phyloP scores from a whole-genome alignment of 768 basidiomycete species.

The Lentinula raphanica region DNA sequence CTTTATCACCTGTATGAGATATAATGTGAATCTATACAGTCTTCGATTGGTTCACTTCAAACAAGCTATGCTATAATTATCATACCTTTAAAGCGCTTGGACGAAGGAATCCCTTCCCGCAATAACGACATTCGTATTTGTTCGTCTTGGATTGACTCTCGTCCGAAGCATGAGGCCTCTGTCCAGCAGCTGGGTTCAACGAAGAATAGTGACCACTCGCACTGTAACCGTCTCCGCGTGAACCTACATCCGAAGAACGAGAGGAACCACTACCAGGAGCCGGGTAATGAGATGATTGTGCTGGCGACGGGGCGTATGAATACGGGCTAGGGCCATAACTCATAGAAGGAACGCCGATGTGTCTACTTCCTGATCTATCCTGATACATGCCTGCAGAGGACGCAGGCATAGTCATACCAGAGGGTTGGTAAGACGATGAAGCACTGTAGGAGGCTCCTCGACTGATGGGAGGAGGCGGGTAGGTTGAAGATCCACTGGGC shows the following conservation, averaged over 20 bases:
- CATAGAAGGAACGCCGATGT: not conserved
- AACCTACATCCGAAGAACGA: not conserved
- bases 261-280: not conserved
- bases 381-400: not conserved
- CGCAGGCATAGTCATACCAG: not conserved
- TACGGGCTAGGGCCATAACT: slow-evolving; percentile 1
- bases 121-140: slow-evolving; percentile 50
- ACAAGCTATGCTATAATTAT: not conserved
- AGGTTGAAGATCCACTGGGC: not conserved
- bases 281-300: not conserved
- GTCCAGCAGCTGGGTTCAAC: not conserved
- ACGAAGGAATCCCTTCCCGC: slow-evolving; percentile 51
- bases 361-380: not conserved
- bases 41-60: not conserved
- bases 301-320: not conserved
- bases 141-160: not conserved
- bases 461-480: not conserved
- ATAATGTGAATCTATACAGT: slow-evolving; percentile 47
- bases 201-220: not conserved
- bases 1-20: slow-evolving; percentile 55
- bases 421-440: not conserved
- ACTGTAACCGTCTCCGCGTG: not conserved
- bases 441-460: not conserved
- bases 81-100: slow-evolving; percentile 53
- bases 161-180: not conserved